phyloP scores from a whole-genome alignment of 371 early-diverging fungal species.

The Syncephalastrum racemosum region DNA sequence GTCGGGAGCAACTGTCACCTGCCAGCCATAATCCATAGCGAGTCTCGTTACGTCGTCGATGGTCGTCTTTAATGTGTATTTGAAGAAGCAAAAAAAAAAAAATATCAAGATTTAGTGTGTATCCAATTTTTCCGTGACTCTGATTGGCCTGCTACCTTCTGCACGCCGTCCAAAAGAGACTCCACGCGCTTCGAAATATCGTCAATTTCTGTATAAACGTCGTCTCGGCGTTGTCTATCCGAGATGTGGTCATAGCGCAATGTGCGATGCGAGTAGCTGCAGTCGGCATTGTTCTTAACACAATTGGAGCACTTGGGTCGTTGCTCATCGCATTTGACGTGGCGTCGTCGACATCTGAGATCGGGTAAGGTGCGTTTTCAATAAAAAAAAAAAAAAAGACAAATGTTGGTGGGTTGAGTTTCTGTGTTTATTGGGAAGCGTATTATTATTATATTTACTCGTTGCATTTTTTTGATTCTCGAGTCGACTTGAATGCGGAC shows the following conservation, averaged over 20 bases:
- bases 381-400: conserved; percentile 5
- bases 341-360: conserved; percentile 25
- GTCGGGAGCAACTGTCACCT: conserved; percentile 14
- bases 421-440: too few relatives aligned
- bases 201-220: conserved; percentile 27
- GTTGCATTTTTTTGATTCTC: conserved; percentile 28
- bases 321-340: conserved; percentile 27
- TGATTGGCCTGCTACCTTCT: conserved; percentile 10
- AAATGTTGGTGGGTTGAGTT: background rate
- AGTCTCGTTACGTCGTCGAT: conserved; percentile 23
- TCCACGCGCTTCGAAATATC: conserved; percentile 26
- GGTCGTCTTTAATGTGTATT: conserved; percentile 5
- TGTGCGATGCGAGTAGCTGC: conserved; percentile 24
- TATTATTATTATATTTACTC: conserved; percentile 8
- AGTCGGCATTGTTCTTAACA: conserved; percentile 20
- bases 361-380: background rate
- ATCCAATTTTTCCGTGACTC: background rate
- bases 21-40: conserved; percentile 24
- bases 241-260: conserved; percentile 29
- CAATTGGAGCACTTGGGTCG: conserved; percentile 24
- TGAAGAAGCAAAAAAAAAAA: conserved; percentile 1
- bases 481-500: conserved; percentile 10
- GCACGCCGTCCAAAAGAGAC: conserved; percentile 11
- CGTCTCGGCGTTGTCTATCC: conserved; percentile 21
- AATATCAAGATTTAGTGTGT: background rate